Percentiles rank a stretch among this genome's conserved stretches.
Evolutionary conservation across 352 stramenopile genomes (phyloP).

Genomic region (Aphanomyces invadans): DNA sequence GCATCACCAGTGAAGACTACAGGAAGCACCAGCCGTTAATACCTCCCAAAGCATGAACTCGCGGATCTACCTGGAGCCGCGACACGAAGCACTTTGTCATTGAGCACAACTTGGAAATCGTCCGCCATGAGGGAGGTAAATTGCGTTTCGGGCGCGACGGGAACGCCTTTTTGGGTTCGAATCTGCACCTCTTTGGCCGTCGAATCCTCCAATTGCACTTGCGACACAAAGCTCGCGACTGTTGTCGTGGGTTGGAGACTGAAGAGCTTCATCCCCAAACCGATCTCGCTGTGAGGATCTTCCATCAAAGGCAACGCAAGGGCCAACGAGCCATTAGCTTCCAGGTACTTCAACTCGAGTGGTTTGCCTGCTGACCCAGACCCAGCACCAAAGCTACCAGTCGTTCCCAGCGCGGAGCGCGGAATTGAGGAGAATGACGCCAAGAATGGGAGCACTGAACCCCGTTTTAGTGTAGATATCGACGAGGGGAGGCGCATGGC

Average conservation of each 20-base stretch:
- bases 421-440: not conserved
- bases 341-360: constrained; percentile 74
- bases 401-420: not conserved
- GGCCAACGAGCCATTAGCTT: constrained; percentile 63
- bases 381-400: constrained; percentile 13
- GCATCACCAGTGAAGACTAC: constrained; percentile 37
- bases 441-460: not conserved
- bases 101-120: constrained; percentile 77
- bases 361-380: constrained; percentile 21
- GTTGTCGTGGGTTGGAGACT: constrained; percentile 33
- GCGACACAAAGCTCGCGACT: constrained; percentile 56
- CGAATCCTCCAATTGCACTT: constrained; percentile 71
- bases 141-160: constrained; percentile 53
- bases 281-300: constrained; percentile 47
- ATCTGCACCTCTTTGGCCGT: constrained; percentile 61
- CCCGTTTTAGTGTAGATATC: not conserved
- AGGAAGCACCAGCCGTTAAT: not conserved
- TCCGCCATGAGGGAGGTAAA: constrained; percentile 62
- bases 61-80: constrained; percentile 35
- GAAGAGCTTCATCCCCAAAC: constrained; percentile 11
- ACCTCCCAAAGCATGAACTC: not conserved
- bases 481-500: not conserved
- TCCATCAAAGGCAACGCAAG: constrained; percentile 55
- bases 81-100: constrained; percentile 66
- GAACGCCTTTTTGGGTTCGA: constrained; percentile 46